Evolutionary conservation across 176 grass and related monocot species (phyloP).

Genomic region (Avena atlantica): DNA sequence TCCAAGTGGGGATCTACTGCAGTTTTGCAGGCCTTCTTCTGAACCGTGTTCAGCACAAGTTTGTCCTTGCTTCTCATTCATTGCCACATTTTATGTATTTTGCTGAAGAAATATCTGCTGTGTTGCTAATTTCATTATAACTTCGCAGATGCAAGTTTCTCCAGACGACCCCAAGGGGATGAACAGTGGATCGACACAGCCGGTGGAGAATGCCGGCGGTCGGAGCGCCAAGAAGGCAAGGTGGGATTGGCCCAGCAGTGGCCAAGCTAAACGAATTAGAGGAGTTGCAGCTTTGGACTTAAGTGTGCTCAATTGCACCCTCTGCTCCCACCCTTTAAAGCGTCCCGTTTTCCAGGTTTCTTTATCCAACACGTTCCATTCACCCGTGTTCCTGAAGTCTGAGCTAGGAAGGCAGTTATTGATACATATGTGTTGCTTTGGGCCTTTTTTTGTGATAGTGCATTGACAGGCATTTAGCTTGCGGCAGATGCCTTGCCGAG

Average conservation of each 20-base stretch:
- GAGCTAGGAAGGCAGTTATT: neutral
- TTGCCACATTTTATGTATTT: neutral
- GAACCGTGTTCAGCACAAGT: neutral
- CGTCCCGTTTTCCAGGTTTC: constrained; percentile 16
- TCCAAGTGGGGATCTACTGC: neutral
- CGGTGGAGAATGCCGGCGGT: neutral
- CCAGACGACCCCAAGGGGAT: neutral
- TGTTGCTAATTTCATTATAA: neutral
- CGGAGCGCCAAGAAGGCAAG: neutral
- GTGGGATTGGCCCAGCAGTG: neutral
- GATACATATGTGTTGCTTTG: neutral
- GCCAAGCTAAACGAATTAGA: neutral
- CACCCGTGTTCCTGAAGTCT: neutral
- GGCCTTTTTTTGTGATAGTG: constrained; percentile 16
- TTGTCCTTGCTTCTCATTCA: neutral
- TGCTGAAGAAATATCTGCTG: neutral
- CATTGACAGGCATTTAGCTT: constrained; percentile 34
- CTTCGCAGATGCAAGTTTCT: neutral
- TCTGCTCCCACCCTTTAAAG: constrained; percentile 12
- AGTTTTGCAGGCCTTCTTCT: neutral
- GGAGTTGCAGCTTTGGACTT: neutral
- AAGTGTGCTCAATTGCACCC: neutral
- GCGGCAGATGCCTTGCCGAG: neutral
- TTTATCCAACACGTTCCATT: neutral
- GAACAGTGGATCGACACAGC: neutral